A percentile compares a stretch with the other conserved stretches of the same genome.
Conservation (phyloP, 768 basidiomycete genomes). For the Lactarius pseudohatsudake region DNA sequence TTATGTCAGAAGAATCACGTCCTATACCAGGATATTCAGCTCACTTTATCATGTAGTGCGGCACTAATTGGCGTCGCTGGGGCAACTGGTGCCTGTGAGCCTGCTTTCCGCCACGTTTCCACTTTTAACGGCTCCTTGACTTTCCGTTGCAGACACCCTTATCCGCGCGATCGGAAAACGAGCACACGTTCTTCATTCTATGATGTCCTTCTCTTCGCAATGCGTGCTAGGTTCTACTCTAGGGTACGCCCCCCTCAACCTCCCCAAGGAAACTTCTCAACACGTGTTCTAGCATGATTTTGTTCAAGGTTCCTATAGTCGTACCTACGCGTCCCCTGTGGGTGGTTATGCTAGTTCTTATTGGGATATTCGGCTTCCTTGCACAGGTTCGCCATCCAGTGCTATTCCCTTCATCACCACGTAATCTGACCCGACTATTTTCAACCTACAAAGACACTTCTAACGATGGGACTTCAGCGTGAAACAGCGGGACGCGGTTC, state of each 20-base stretch:
- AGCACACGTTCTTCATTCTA: slow-evolving; percentile 71
- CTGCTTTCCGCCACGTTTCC: neutral
- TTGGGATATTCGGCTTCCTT: slow-evolving; percentile 54
- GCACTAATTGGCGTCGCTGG: slow-evolving; percentile 67
- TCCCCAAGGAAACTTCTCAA: neutral
- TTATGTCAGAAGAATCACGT: slow-evolving; percentile 43
- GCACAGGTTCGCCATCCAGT: slow-evolving; percentile 37
- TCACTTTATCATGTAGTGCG: slow-evolving; percentile 41
- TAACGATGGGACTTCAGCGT: slow-evolving; percentile 62
- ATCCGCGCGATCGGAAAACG: slow-evolving; percentile 58
- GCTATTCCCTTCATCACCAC: neutral
- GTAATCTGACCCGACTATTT: neutral
- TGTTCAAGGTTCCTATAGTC: slow-evolving; percentile 42
- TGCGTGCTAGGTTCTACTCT: slow-evolving; percentile 46
- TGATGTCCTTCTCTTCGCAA: slow-evolving; percentile 63
- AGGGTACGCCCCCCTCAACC: slow-evolving; percentile 30
- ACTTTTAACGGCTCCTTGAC: neutral
- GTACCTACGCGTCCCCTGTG: slow-evolving; percentile 48
- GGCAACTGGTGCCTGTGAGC: slow-evolving; percentile 67
- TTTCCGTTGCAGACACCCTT: slow-evolving; percentile 39
- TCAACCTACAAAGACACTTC: slow-evolving; percentile 41
- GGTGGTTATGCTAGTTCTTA: slow-evolving; percentile 45
- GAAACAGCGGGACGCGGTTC: slow-evolving; percentile 66
- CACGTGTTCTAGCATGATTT: slow-evolving; percentile 41
- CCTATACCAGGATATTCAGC: neutral